Evolutionary conservation across 148 eudicot genomes (phyloP), one percentile per base, ranked within the genome.

Genomic region (Cornus suecica): DNA sequence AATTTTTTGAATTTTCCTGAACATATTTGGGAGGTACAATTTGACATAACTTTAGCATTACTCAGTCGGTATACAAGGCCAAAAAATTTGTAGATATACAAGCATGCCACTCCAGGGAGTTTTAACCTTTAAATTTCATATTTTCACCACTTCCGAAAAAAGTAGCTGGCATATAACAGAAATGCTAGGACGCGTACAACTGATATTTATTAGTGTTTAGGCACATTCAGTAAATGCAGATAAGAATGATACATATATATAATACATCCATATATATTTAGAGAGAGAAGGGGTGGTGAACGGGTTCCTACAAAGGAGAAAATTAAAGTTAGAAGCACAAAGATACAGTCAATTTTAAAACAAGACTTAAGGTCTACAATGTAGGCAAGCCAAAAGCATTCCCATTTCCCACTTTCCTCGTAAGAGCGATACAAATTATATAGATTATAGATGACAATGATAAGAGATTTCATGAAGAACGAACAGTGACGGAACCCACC

Each of bases 401-500:
- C 54, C 20, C 15, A 11, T 3, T 48, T 48, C 54, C 20, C 15
- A 11, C 4, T 13, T 11, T 3, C 54, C 13, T 14, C 8, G 15
- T 11, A 16, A 48, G 20, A 7, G 20, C 4, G 2, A 11, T 48
- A 0, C 0, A 13, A 28, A 15, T 11, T 24, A 16, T 65, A 13
- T 48, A 72, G 13, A 48, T 2, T 25, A 2, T 52, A 13, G 4
- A 58, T 58, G 24, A 71, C 22, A 26, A 42, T 2, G 13, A 26
- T 64, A 42, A 60, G 23, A 10, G 24, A 22, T 11, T 16, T 5
- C 7, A n/a, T 31, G 22, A 20, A 71, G 22, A 18, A 71, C 29
- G 68, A 56, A 60, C 22, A 68, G 51, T 56, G 34, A 74, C 52
- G 23, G 74, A 29, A 83, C 82, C 52, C 68, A 91, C 97, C 97